These are phyloP conservation scores for Hymenoscyphus scutula DNA, from an alignment of 2,329 filamentous ascomycete genomes.

Conservation along the genomic window DNA sequence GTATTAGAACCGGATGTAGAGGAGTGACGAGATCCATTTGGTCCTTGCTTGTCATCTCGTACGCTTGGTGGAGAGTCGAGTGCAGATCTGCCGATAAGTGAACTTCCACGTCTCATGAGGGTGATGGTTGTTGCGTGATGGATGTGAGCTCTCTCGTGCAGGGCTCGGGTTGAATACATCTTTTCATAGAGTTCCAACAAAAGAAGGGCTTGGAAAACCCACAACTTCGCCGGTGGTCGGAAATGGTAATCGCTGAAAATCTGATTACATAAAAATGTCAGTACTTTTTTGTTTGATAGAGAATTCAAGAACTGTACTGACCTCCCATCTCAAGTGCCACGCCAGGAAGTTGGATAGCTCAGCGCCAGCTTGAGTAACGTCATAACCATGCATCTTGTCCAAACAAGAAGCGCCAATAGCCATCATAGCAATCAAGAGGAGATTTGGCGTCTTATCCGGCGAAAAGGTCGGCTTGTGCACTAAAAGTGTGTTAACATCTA, in stretches of 20 bases:
- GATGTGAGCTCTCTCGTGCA: conserved; percentile 94
- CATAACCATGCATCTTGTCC: conserved; percentile 74
- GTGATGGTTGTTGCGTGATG: conserved; percentile 95
- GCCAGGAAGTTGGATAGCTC: conserved; percentile 86
- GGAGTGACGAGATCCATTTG: conserved; percentile 56
- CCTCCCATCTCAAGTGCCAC: conserved; percentile 81
- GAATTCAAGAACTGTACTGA: background rate
- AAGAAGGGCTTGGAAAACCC: conserved; percentile 90
- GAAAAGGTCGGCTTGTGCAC: conserved; percentile 92
- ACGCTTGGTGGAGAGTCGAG: conserved; percentile 79
- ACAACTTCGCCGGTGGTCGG: conserved; percentile 86
- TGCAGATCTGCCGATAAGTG: conserved; percentile 80
- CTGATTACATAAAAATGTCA: conserved; percentile 38
- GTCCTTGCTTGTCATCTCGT: conserved; percentile 44
- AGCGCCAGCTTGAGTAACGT: conserved; percentile 72
- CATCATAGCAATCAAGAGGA: conserved; percentile 85
- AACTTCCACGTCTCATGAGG: conserved; percentile 89
- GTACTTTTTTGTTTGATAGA: background rate
- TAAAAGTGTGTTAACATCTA: conserved; percentile 24
- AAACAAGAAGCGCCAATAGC: conserved; percentile 87
- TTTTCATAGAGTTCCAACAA: conserved; percentile 94
- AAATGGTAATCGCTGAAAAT: conserved; percentile 91
- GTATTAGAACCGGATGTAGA: conserved; percentile 66
- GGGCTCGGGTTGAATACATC: conserved; percentile 87
- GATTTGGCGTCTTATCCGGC: conserved; percentile 79